phyloP scores from a whole-genome alignment of 345 rosid genomes.

The Raphanus raphanistrum region DNA sequence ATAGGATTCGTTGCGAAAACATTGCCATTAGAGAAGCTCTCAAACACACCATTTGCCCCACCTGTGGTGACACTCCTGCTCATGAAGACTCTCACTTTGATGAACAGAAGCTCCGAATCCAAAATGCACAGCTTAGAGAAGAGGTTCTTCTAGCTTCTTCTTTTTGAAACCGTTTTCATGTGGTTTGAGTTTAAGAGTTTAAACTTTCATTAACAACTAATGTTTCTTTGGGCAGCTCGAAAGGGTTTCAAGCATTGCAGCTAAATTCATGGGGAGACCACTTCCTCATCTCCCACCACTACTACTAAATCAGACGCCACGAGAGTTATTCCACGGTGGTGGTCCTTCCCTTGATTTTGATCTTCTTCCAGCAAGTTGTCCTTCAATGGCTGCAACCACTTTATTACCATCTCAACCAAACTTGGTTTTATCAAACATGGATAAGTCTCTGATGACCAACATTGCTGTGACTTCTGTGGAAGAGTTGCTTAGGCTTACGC shows the following conservation, averaged over 20 bases:
- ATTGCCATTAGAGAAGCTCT: conserved; percentile 92
- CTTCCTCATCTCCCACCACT: conserved; percentile 80
- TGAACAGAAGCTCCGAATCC: conserved; percentile 79
- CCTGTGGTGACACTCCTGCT: conserved; percentile 81
- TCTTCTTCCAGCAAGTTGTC: conserved; percentile 67
- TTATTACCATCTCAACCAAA: conserved; percentile 58
- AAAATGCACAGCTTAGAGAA: conserved; percentile 83
- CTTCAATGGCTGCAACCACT: conserved; percentile 31
- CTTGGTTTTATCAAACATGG: conserved; percentile 68
- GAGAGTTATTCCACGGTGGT: conserved; percentile 66
- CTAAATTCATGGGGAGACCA: conserved; percentile 90
- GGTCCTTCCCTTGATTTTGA: conserved; percentile 85
- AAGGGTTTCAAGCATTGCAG: conserved; percentile 89
- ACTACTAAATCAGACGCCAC: conserved; percentile 57
- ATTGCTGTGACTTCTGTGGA: conserved; percentile 73
- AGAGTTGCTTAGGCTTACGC: conserved; percentile 78
- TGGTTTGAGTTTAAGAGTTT: background rate
- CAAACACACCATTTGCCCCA: conserved; percentile 86
- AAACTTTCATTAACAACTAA: background rate
- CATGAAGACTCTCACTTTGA: conserved; percentile 84
- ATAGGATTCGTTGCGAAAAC: conserved; percentile 95
- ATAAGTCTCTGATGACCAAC: conserved; percentile 81
- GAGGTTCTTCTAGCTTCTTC: too few relatives aligned
- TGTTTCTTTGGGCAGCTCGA: conserved; percentile 58
- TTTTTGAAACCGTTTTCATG: too few relatives aligned